Conservation (phyloP, 257 asterid genomes). For the Solanum arcanum region DNA sequence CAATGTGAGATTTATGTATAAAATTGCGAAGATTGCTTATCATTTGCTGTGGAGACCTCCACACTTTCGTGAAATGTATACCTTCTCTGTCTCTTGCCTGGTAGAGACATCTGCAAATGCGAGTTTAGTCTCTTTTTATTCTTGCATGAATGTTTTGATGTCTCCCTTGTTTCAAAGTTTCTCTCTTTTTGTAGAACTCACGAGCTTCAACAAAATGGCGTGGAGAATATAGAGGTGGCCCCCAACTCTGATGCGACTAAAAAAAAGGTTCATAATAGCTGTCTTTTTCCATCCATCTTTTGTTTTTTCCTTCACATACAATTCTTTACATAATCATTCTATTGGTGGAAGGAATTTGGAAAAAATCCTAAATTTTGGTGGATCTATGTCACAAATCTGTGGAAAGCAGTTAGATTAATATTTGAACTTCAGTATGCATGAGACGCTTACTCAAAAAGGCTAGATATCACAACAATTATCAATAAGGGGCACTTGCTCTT, state of each 20-base stretch:
- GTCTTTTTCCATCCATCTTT: neutral
- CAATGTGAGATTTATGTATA: neutral
- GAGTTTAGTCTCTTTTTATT: neutral
- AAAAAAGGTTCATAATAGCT: conserved; percentile 31
- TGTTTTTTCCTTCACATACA: neutral
- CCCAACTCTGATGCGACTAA: conserved; percentile 20
- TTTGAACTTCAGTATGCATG: neutral
- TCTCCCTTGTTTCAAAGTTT: neutral
- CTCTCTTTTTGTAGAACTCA: conserved; percentile 27
- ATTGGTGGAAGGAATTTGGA: neutral
- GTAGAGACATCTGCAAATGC: neutral
- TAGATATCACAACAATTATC: neutral
- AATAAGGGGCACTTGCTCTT: neutral
- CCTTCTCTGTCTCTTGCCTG: neutral
- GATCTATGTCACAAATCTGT: neutral
- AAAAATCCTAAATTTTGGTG: neutral
- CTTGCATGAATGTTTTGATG: neutral
- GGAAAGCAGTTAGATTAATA: neutral
- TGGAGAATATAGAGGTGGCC: conserved; percentile 22
- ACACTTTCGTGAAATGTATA: neutral
- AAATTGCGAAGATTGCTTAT: neutral
- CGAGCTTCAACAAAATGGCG: conserved; percentile 27
- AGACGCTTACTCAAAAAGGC: neutral
- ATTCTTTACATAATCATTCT: neutral
- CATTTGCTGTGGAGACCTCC: neutral